Percentiles rank a stretch among this genome's conserved stretches.
phyloP scores from a whole-genome alignment of 2,329 filamentous ascomycete genomes.

The Seiridium cupressi region DNA sequence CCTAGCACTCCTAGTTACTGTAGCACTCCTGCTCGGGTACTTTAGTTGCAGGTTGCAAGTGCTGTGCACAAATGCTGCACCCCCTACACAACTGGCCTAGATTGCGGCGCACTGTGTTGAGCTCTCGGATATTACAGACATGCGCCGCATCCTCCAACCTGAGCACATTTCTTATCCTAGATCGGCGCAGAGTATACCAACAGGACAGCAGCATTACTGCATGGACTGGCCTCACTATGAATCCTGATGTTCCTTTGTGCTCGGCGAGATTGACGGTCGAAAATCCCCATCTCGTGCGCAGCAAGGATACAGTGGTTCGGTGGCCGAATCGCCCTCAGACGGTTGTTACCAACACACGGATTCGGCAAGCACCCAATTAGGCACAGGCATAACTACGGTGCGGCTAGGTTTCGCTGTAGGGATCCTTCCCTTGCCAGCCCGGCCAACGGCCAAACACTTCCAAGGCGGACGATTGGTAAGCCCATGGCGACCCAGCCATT shows the following conservation, averaged over 20 bases:
- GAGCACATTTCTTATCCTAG: slow-evolving; percentile 1
- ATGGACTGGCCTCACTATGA: not conserved
- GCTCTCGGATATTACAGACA: not conserved
- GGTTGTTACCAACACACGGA: slow-evolving; percentile 1
- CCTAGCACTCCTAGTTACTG: not conserved
- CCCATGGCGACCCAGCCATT: not conserved
- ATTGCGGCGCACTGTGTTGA: not conserved
- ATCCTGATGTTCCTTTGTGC: not conserved
- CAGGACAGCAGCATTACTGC: not conserved
- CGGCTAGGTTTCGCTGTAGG: not conserved
- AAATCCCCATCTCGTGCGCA: not conserved
- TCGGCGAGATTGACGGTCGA: too few species aligned
- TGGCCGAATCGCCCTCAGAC: not conserved
- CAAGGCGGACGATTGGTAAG: not conserved
- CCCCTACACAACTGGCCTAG: not conserved
- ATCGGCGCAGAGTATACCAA: not conserved
- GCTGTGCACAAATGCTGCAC: not conserved
- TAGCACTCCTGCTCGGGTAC: too few species aligned
- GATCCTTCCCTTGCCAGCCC: not conserved
- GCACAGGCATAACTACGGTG: slow-evolving; percentile 5
- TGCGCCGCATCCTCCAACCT: slow-evolving; percentile 1
- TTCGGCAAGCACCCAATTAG: not conserved
- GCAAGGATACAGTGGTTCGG: too few species aligned
- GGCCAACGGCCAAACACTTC: not conserved
- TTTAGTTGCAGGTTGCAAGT: not conserved